phyloP scores from a whole-genome alignment of 805 yeast genomes.

The Cyberlindnera mycetangii region DNA sequence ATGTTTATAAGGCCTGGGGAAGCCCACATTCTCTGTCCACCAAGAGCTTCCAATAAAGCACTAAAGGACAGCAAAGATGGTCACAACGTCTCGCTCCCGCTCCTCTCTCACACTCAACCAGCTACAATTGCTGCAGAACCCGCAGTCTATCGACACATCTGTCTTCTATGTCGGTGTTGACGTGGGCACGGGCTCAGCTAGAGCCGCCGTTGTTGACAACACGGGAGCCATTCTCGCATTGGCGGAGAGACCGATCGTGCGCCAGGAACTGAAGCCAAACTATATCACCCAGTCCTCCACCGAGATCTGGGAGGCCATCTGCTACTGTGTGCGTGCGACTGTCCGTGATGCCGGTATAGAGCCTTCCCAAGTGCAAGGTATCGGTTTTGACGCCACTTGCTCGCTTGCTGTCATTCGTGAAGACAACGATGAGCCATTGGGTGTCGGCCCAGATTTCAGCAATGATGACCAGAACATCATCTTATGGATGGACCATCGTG shows the following conservation, averaged over 20 bases:
- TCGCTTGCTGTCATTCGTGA: conserved; percentile 81
- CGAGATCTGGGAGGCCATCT: conserved; percentile 88
- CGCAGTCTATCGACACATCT: conserved; percentile 29
- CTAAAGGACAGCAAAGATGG: conserved; percentile 9
- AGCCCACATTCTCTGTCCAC: not conserved
- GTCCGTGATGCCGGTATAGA: conserved; percentile 73
- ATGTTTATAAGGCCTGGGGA: not conserved
- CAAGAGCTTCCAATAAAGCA: too few species aligned
- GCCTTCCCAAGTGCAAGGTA: conserved; percentile 67
- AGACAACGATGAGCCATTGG: conserved; percentile 63
- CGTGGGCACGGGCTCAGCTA: conserved; percentile 97
- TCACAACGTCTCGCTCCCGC: conserved; percentile 22
- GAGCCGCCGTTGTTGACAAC: conserved; percentile 88
- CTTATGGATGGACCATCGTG: conserved; percentile 98
- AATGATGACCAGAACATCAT: conserved; percentile 77
- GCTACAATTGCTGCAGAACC: conserved; percentile 25
- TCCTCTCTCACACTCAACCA: conserved; percentile 29
- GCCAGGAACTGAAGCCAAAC: conserved; percentile 71
- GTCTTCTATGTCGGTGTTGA: conserved; percentile 74
- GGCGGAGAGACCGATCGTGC: conserved; percentile 72
- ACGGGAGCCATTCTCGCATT: conserved; percentile 77
- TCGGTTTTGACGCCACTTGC: conserved; percentile 97
- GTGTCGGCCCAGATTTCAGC: conserved; percentile 88
- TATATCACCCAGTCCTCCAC: conserved; percentile 83
- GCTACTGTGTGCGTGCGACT: conserved; percentile 75